These are phyloP conservation scores for Aureobasidium sp. DNA, from an alignment of 2,329 filamentous ascomycete species.

Conservation along the genomic window DNA sequence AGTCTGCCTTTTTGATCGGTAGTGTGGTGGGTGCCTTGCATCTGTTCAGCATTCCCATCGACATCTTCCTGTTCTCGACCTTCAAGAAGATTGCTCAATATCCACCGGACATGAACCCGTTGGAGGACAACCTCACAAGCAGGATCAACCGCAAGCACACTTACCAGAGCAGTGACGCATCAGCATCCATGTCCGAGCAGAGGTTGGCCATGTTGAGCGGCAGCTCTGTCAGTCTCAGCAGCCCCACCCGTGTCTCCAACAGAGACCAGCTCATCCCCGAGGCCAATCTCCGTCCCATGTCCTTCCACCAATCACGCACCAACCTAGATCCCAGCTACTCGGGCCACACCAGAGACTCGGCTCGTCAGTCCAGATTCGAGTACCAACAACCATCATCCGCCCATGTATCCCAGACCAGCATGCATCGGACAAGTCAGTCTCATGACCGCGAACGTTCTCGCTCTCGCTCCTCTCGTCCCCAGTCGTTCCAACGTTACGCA, in stretches of 20 bases:
- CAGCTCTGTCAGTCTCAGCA: slow-evolving; percentile 34
- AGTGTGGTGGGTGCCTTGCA: slow-evolving; percentile 59
- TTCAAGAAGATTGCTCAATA: slow-evolving; percentile 76
- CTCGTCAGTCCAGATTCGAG: slow-evolving; percentile 33
- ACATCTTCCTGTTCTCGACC: slow-evolving; percentile 64
- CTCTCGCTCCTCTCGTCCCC: slow-evolving; percentile 12
- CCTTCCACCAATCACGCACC: slow-evolving; percentile 72
- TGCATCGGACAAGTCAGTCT: slow-evolving; percentile 19
- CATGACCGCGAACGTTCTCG: slow-evolving; percentile 9
- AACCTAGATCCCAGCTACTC: slow-evolving; percentile 47
- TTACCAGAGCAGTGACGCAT: slow-evolving; percentile 55
- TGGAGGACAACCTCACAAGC: slow-evolving; percentile 77
- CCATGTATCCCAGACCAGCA: neutral
- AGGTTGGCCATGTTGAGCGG: slow-evolving; percentile 45
- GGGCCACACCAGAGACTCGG: slow-evolving; percentile 41
- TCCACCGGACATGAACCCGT: slow-evolving; percentile 90
- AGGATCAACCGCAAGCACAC: slow-evolving; percentile 56
- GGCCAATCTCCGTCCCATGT: slow-evolving; percentile 44
- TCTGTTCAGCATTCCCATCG: slow-evolving; percentile 58
- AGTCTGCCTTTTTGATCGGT: slow-evolving; percentile 58
- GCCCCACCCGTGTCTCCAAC: slow-evolving; percentile 28
- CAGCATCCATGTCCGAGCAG: slow-evolving; percentile 47
- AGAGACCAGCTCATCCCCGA: slow-evolving; percentile 35
- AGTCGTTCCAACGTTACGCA: slow-evolving; percentile 6
- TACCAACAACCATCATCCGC: slow-evolving; percentile 33